Conservation (phyloP, 2,329 filamentous ascomycete genomes). For the Tolypocladium ovalisporum region DNA sequence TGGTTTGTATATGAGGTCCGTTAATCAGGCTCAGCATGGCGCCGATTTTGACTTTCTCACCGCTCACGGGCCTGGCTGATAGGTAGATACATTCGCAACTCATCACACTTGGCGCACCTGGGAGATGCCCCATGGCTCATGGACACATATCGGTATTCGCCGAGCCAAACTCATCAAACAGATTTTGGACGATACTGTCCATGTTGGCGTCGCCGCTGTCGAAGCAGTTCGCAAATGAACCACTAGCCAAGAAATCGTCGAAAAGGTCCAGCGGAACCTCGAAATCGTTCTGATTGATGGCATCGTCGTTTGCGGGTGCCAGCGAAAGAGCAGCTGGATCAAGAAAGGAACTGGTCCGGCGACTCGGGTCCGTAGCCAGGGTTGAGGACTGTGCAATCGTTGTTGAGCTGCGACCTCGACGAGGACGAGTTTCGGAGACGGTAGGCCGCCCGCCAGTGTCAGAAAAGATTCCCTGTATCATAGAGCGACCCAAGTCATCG, state of each 20-base stretch:
- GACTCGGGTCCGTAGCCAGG: not conserved
- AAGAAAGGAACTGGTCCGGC: not conserved
- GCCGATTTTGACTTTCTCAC: slow-evolving; percentile 53
- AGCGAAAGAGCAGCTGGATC: not conserved
- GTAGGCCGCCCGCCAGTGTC: not conserved
- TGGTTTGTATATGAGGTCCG: slow-evolving; percentile 46
- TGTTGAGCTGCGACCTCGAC: not conserved
- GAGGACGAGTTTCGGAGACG: not conserved
- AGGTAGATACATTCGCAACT: not conserved
- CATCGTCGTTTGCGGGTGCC: not conserved
- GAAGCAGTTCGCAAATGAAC: slow-evolving; percentile 16
- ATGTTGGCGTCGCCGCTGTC: slow-evolving; percentile 16
- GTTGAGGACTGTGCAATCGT: not conserved
- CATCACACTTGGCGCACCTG: not conserved
- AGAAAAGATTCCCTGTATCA: slow-evolving; percentile 8
- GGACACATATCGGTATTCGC: not conserved
- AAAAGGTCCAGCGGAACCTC: slow-evolving; percentile 8
- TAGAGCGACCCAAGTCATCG: slow-evolving; percentile 24
- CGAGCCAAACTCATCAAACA: slow-evolving; percentile 18
- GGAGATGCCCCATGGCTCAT: not conserved
- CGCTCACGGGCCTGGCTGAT: slow-evolving; percentile 22
- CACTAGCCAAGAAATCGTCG: slow-evolving; percentile 13
- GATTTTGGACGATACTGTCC: slow-evolving; percentile 19
- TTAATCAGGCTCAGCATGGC: slow-evolving; percentile 48
- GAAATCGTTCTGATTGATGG: slow-evolving; percentile 8